A percentile compares a stretch with the other conserved stretches of the same genome.
These are phyloP conservation scores for Pulveroboletus sp. DNA, from an alignment of 768 basidiomycete species.

Conservation along the genomic window DNA sequence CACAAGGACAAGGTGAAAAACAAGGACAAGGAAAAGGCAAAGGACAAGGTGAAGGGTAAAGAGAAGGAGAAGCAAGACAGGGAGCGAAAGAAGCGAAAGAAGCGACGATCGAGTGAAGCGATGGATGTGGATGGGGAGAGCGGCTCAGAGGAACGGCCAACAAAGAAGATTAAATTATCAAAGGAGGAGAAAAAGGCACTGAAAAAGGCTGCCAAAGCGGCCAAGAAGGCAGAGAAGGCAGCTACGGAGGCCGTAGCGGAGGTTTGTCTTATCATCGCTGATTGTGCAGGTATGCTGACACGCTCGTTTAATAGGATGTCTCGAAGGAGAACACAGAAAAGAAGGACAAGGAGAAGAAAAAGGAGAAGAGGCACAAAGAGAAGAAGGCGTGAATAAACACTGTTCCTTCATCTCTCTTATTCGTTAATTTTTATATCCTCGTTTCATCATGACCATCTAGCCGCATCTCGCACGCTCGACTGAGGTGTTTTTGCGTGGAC, in stretches of 20 bases:
- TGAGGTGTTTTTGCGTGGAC: neutral
- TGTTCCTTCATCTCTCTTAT: slow-evolving; percentile 1
- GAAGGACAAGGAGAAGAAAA: slow-evolving; percentile 37
- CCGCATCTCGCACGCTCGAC: too few species aligned
- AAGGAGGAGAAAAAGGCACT: slow-evolving; percentile 87
- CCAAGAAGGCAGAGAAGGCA: slow-evolving; percentile 47
- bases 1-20: slow-evolving; percentile 33
- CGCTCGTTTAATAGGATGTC: slow-evolving; percentile 25
- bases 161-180: slow-evolving; percentile 73
- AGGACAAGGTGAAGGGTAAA: neutral
- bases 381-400: slow-evolving; percentile 39
- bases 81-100: slow-evolving; percentile 39
- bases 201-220: slow-evolving; percentile 73
- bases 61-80: slow-evolving; percentile 46
- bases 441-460: too few species aligned
- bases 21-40: slow-evolving; percentile 9
- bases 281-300: slow-evolving; percentile 4
- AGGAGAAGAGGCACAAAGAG: slow-evolving; percentile 45
- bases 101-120: slow-evolving; percentile 64
- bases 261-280: slow-evolving; percentile 28
- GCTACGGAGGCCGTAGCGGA: slow-evolving; percentile 27
- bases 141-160: slow-evolving; percentile 43
- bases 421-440: neutral
- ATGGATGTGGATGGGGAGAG: slow-evolving; percentile 62
- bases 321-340: slow-evolving; percentile 39